Evolutionary conservation across 2,329 filamentous ascomycete species (phyloP), one percentile per base, ranked within the genome.

Genomic region (Gnomoniopsis sp.): DNA sequence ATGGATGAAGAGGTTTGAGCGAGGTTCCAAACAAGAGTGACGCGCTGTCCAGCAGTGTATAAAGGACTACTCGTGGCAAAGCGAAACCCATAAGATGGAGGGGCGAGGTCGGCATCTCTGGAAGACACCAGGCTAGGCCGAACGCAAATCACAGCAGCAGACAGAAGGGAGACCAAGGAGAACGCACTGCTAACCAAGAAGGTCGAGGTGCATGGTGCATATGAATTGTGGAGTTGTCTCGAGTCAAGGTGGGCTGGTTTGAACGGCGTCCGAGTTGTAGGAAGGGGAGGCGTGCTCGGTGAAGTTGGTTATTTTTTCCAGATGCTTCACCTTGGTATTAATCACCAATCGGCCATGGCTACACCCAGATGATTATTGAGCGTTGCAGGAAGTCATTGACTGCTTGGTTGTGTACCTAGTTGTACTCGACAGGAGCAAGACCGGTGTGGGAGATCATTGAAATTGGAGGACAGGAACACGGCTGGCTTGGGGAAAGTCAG

Each of bases 211-310:
- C 50, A 52, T 43, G 36, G 36, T 41, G 17, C 36, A n/a, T 41
- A 52, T 43, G 23, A n/a, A 52, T 23, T 43, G 50, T 52, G 50
- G 50, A 36, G 50, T 41, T 44, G 22, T 43, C 21, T 52, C 50
- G 36, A 52, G 36, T 36, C 50, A 43, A 26, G 22, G 17, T 36
- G 34, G 50, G 15, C 10, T 41, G 50, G 36, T 44, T 30, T 41
- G 34, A 44, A 21, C 21, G 38, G 10, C 38, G 14, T n/a, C 12
- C 21, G 38, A 43, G 50, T 43, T 43, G 50, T 22, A 52, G 50
- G 50, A 36, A 43, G 34, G 22, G 50, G 41, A 43, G 50, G 26
- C 23, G 12, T 52, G 50, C 34, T n/a, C 21, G 19, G 49, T 34
- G 21, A 34, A 15, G 33, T 33, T 17, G 4, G 49, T 22, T 34